Conservation (phyloP, 345 rosid species). For the Kernera saxatilis region DNA sequence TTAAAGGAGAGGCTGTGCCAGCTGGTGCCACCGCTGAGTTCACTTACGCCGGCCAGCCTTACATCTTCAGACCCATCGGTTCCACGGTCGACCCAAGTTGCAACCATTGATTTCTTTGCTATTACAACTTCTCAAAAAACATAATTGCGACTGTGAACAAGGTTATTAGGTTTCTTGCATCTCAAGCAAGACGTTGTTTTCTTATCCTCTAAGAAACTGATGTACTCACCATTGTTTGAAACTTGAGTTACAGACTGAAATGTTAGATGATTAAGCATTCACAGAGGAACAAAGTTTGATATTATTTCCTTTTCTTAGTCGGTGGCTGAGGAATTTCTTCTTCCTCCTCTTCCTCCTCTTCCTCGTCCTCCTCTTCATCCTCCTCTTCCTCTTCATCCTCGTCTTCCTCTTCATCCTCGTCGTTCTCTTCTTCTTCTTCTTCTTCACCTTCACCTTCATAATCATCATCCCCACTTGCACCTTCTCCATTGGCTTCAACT, state of each 20-base stretch:
- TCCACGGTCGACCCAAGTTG: constrained; percentile 18
- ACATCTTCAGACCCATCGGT: constrained; percentile 11
- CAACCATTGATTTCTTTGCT: neutral
- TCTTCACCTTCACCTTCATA: neutral
- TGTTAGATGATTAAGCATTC: neutral
- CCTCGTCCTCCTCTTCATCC: neutral
- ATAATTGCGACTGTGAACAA: neutral
- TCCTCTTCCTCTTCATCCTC: neutral
- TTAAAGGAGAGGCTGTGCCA: neutral
- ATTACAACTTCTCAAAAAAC: neutral
- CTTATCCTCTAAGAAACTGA: neutral
- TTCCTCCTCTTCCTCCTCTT: neutral
- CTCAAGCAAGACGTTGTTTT: neutral
- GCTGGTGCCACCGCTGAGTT: neutral
- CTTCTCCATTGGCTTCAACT: neutral
- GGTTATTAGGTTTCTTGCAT: neutral
- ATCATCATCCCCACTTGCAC: neutral
- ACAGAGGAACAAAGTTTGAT: neutral
- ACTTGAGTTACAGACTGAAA: neutral
- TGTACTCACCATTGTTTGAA: neutral
- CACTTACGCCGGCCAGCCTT: constrained; percentile 8
- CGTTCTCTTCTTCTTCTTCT: neutral
- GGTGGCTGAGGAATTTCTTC: constrained; percentile 9
- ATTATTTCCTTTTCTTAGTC: neutral
- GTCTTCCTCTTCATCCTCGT: neutral